Evolutionary conservation across 805 yeast genomes (phyloP), one percentile per base, ranked within the genome.

Genomic region (Vanderwaltozyma polyspora): DNA sequence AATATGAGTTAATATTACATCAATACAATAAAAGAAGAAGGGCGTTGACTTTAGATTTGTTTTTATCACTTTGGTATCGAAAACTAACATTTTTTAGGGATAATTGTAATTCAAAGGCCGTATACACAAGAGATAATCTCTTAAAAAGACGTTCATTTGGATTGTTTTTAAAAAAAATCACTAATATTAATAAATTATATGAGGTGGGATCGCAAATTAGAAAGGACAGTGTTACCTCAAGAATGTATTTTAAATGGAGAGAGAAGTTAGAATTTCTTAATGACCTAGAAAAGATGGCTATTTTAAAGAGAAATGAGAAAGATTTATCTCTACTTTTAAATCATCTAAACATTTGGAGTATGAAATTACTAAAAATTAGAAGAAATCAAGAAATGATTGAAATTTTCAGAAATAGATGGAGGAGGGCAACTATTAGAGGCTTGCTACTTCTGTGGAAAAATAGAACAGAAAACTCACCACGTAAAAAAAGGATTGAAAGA

Each of bases 381-480:
- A 52, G 63, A 35, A 62, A 62, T 36, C 48, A 56, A 19, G 64
- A 59, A 35, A 48, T 53, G 1, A 51, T 60, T 3, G 48, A 42
- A 4, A 43, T 43, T 11, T 62, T 63, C 39, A 44, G 54, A 28
- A 44, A 40, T n/a, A 46, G 68, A 33, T 64, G 67, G 67, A 48
- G 55, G 35, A 50, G 67, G 30, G 67, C 67, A 1, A 56, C 47
- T 18, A 37, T 60, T 18, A 42, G 67, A 33, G 67, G 64, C 0
- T 34, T 63, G 5, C 28, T 64, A 15, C 26, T 45, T 5, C 35
- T 64, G 14, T 64, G 68, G 68, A 56, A 46, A 29, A 50, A 45
- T 18, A 37, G 46, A 28, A 28, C 32, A 4, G 38, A 41, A 5
- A 24, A 33, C 16, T 37, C 45, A 7, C 45, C 32, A 15, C 33